Conservation (phyloP, 352 stramenopile genomes). For the Pythium oligandrum region DNA sequence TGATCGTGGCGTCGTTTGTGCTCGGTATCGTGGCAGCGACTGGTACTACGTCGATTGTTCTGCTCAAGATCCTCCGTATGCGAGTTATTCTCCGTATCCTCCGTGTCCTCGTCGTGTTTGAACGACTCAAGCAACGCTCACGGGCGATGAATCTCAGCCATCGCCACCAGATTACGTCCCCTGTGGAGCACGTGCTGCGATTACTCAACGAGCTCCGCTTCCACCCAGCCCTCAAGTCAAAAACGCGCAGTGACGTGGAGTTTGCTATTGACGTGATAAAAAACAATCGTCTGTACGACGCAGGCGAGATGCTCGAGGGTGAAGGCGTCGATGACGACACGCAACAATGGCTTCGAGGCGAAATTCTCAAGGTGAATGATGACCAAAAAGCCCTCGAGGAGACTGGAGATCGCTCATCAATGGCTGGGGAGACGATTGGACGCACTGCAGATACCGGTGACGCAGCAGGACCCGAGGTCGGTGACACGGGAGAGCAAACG, state of each 20-base stretch:
- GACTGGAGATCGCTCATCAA: conserved; percentile 19
- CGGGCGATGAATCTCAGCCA: conserved; percentile 71
- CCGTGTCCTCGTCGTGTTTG: conserved; percentile 82
- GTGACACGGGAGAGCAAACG: conserved; percentile 8
- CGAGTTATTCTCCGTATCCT: conserved; percentile 76
- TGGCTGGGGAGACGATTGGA: background rate
- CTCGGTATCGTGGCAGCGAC: conserved; percentile 60
- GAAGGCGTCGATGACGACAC: conserved; percentile 77
- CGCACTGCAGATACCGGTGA: background rate
- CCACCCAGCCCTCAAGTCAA: conserved; percentile 57
- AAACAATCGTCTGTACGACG: conserved; percentile 82
- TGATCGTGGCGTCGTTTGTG: conserved; percentile 77
- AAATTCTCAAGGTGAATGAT: conserved; percentile 69
- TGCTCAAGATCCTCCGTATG: conserved; percentile 70
- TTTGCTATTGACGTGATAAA: conserved; percentile 86
- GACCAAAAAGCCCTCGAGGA: conserved; percentile 56
- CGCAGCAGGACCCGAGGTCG: background rate
- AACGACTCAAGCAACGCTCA: conserved; percentile 78
- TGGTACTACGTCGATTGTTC: conserved; percentile 43
- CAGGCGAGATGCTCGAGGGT: conserved; percentile 54
- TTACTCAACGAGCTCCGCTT: conserved; percentile 74
- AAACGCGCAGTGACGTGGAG: conserved; percentile 56
- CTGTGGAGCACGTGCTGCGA: conserved; percentile 72
- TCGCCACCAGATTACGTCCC: conserved; percentile 65
- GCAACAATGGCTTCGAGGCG: conserved; percentile 79